These are phyloP conservation scores for Serpula lacrymans DNA, from an alignment of 768 basidiomycete genomes.

Conservation along the genomic window DNA sequence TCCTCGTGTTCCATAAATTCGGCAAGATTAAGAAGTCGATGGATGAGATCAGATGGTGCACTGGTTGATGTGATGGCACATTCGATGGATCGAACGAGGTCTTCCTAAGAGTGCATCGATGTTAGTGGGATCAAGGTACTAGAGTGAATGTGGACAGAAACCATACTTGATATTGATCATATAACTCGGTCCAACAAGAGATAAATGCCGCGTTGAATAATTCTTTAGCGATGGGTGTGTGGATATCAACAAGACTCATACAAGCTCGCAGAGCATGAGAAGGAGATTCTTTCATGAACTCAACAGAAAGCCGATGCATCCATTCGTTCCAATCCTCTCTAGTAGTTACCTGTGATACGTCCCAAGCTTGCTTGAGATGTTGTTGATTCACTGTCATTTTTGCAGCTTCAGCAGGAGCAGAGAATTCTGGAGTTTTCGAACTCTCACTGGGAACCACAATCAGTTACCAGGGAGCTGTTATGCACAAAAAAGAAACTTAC, in stretches of 20 bases:
- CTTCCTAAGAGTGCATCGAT: too few species aligned
- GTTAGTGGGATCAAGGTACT: slow-evolving; percentile 1
- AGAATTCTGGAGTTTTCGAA: slow-evolving; percentile 63
- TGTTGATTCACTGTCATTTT: slow-evolving; percentile 96
- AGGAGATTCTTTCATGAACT: slow-evolving; percentile 97
- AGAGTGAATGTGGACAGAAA: slow-evolving; percentile 1
- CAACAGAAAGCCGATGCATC: slow-evolving; percentile 90
- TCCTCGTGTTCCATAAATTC: slow-evolving; percentile 99
- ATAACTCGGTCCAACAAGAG: slow-evolving; percentile 95
- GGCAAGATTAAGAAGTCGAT: slow-evolving; percentile 87
- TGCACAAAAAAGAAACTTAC: slow-evolving; percentile 34
- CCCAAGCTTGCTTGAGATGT: slow-evolving; percentile 96
- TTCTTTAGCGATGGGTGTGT: slow-evolving; percentile 88
- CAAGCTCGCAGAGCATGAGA: slow-evolving; percentile 98
- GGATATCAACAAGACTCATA: slow-evolving; percentile 88
- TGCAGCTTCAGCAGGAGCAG: slow-evolving; percentile 80
- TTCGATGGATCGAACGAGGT: slow-evolving; percentile 88
- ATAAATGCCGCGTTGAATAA: slow-evolving; percentile 98
- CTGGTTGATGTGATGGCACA: slow-evolving; percentile 72
- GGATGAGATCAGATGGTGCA: slow-evolving; percentile 85
- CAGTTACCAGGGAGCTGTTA: slow-evolving; percentile 6
- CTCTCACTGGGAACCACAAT: slow-evolving; percentile 49
- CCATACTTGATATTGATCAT: slow-evolving; percentile 91
- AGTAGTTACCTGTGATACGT: slow-evolving; percentile 70
- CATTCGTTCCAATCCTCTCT: slow-evolving; percentile 93